Conservation (phyloP, 2,329 filamentous ascomycete genomes). For the Alternaria arborescens region DNA sequence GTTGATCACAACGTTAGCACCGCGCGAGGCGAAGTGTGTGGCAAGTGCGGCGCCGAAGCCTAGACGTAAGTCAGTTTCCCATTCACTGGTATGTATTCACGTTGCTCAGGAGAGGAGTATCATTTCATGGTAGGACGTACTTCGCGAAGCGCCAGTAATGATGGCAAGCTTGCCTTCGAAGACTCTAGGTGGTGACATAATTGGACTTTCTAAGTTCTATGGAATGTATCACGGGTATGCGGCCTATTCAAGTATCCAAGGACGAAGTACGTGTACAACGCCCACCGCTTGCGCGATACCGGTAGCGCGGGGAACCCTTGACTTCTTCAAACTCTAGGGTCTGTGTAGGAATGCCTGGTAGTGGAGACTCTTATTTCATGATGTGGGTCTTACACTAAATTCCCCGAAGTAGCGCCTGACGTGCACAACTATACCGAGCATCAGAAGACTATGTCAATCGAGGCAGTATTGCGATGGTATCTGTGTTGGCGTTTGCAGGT, state of each 20-base stretch:
- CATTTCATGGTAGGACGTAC: background rate
- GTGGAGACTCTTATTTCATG: conserved; percentile 2
- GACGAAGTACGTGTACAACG: background rate
- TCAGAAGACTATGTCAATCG: background rate
- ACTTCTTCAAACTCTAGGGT: conserved; percentile 2
- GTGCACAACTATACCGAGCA: background rate
- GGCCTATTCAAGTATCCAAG: background rate
- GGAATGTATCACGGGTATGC: background rate
- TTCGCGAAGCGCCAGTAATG: conserved; percentile 14
- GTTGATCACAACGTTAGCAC: conserved; percentile 15
- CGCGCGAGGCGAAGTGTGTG: conserved; percentile 13
- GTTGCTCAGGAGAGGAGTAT: background rate
- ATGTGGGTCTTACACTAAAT: background rate
- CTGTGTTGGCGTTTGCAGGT: background rate
- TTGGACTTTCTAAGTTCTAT: background rate
- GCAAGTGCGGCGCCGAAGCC: conserved; percentile 17
- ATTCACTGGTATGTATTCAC: background rate
- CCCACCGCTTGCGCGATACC: background rate
- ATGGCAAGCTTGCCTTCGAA: conserved; percentile 18
- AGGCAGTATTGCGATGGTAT: background rate
- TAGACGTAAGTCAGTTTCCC: conserved; percentile 4
- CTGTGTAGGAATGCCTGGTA: conserved; percentile 2
- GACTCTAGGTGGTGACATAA: conserved; percentile 2
- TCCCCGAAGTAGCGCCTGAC: background rate
- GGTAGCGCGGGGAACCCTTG: conserved; percentile 8